Percentiles rank a stretch among this genome's conserved stretches.
These are phyloP conservation scores for Dryadomyces quercivorus DNA, from an alignment of 2,329 filamentous ascomycete genomes.

Conservation along the genomic window DNA sequence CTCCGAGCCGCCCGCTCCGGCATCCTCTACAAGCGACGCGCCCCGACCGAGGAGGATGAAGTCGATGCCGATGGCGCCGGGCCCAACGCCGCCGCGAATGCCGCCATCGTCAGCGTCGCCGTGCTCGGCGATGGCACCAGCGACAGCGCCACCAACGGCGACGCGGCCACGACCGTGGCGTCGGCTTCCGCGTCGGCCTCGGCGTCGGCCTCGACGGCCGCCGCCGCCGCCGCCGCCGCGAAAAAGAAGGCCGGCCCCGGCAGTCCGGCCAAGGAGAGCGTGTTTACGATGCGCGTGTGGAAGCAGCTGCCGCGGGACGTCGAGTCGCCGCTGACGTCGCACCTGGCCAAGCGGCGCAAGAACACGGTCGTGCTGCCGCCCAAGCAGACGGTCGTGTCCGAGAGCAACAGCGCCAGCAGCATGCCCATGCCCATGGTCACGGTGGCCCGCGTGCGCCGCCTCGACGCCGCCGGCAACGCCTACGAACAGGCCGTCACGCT, in stretches of 20 bases:
- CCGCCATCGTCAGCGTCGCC: not conserved
- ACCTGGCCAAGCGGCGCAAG: conserved; percentile 50
- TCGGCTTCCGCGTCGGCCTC: not conserved
- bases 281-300: conserved; percentile 42
- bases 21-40: conserved; percentile 59
- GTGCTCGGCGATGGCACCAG: not conserved
- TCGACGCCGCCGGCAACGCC: conserved; percentile 68
- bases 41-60: conserved; percentile 48
- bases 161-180: too few species aligned
- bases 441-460: conserved; percentile 66
- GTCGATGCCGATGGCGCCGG: conserved; percentile 28
- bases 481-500: conserved; percentile 77
- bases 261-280: conserved; percentile 23
- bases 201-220: not conserved
- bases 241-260: not conserved
- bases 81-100: too few species aligned
- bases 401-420: conserved; percentile 20
- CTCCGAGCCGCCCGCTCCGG: conserved; percentile 71
- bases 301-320: conserved; percentile 47
- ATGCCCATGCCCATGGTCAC: conserved; percentile 52
- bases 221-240: not conserved
- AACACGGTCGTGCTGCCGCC: conserved; percentile 45
- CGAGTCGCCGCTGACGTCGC: conserved; percentile 39
- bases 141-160: too few species aligned
- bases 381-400: conserved; percentile 26